phyloP scores from a whole-genome alignment of 192 early-diverging fungal species.

The Umbelopsis sp. region DNA sequence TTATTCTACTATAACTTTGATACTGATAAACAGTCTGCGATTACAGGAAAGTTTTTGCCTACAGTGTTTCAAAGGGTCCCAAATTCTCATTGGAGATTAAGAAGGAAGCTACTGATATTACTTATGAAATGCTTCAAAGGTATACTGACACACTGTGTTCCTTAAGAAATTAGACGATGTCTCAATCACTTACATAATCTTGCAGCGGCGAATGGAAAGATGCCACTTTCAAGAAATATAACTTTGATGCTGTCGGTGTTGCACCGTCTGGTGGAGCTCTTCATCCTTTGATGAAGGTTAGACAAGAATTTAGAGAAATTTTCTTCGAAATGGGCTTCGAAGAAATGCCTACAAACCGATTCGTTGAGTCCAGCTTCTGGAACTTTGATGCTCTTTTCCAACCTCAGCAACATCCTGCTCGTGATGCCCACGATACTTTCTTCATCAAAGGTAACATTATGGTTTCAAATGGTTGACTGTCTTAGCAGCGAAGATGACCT shows the following conservation, averaged over 20 bases:
- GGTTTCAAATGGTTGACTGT: neutral
- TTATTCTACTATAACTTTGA: neutral
- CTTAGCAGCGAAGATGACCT: no score
- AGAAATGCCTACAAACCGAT: slow-evolving; percentile 99
- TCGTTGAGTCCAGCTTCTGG: slow-evolving; percentile 98
- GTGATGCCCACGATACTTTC: slow-evolving; percentile 86
- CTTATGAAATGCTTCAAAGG: slow-evolving; percentile 87
- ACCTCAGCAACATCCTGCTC: slow-evolving; percentile 96
- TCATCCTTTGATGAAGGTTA: slow-evolving; percentile 98
- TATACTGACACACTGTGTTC: slow-evolving; percentile 26
- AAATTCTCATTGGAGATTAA: slow-evolving; percentile 85
- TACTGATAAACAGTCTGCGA: slow-evolving; percentile 17
- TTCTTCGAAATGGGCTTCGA: slow-evolving; percentile 99
- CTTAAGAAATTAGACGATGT: neutral
- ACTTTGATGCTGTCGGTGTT: slow-evolving; percentile 91
- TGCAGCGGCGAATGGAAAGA: slow-evolving; percentile 90
- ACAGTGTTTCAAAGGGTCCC: slow-evolving; percentile 82
- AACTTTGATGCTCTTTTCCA: slow-evolving; percentile 99
- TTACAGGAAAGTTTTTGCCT: slow-evolving; percentile 74
- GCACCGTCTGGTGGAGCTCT: slow-evolving; percentile 83
- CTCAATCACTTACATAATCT: neutral
- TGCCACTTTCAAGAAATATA: slow-evolving; percentile 97
- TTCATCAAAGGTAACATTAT: slow-evolving; percentile 58
- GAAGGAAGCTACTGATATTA: slow-evolving; percentile 94
- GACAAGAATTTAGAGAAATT: slow-evolving; percentile 97